Evolutionary conservation across 306 rosid species (phyloP).

Genomic region (Inga leiocalycina): DNA sequence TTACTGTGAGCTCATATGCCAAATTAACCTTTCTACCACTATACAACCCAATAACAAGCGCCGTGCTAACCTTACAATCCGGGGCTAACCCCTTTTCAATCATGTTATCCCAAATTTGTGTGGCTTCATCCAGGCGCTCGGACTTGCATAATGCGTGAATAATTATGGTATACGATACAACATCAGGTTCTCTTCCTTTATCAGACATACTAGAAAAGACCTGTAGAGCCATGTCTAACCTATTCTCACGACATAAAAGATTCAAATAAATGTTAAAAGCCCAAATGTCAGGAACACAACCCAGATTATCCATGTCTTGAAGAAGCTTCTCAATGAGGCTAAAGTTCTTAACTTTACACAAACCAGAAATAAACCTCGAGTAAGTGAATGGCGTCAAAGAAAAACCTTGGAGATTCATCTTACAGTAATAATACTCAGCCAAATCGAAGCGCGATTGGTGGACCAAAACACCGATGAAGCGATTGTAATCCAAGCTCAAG

Average conservation of each 20-base stretch:
- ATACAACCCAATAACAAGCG: slow-evolving; percentile 81
- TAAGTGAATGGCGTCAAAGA: slow-evolving; percentile 82
- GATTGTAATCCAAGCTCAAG: slow-evolving; percentile 81
- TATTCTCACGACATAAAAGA: slow-evolving; percentile 59
- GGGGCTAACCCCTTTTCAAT: slow-evolving; percentile 58
- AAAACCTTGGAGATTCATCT: slow-evolving; percentile 72
- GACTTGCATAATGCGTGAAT: slow-evolving; percentile 71
- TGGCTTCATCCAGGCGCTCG: slow-evolving; percentile 52
- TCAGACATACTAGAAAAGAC: slow-evolving; percentile 51
- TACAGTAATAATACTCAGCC: slow-evolving; percentile 75
- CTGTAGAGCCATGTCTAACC: slow-evolving; percentile 50
- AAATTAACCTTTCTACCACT: slow-evolving; percentile 77
- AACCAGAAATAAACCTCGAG: slow-evolving; percentile 85
- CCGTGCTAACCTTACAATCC: slow-evolving; percentile 63
- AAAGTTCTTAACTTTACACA: slow-evolving; percentile 59
- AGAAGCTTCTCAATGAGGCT: slow-evolving; percentile 61
- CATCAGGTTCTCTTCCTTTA: slow-evolving; percentile 72
- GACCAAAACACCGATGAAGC: slow-evolving; percentile 82
- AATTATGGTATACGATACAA: slow-evolving; percentile 69
- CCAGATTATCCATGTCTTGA: slow-evolving; percentile 62
- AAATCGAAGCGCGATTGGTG: slow-evolving; percentile 70
- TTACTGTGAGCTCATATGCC: slow-evolving; percentile 80
- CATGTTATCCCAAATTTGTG: slow-evolving; percentile 62
- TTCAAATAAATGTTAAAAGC: slow-evolving; percentile 79
- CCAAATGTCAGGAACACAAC: slow-evolving; percentile 81